These are phyloP conservation scores for Arthrobotrys megalospora DNA, from an alignment of 2,329 filamentous ascomycete genomes.

Conservation along the genomic window DNA sequence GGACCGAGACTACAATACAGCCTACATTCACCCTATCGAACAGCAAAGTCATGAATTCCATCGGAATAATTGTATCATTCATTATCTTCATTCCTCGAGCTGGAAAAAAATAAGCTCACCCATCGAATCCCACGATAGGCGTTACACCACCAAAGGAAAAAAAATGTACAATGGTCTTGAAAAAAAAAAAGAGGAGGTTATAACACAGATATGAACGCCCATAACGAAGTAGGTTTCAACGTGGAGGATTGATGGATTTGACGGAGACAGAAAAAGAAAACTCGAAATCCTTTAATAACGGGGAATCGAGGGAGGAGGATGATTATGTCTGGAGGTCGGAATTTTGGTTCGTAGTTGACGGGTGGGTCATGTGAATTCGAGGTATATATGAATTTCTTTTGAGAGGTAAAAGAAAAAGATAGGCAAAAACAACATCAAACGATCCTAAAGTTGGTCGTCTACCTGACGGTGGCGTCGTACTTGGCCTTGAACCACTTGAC, in stretches of 20 bases:
- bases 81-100: conserved; percentile 59
- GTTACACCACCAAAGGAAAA: conserved; percentile 40
- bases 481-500: conserved; percentile 91
- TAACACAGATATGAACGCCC: conserved; percentile 62
- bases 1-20: too few relatives aligned
- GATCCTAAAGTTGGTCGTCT: conserved; percentile 70
- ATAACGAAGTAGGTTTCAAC: conserved; percentile 57
- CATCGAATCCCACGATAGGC: conserved; percentile 49
- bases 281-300: conserved; percentile 16
- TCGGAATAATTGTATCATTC: conserved; percentile 60
- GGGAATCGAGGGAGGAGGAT: conserved; percentile 12
- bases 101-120: conserved; percentile 57
- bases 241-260: conserved; percentile 24
- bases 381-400: conserved; percentile 47
- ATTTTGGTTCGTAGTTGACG: conserved; percentile 2
- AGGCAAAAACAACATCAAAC: conserved; percentile 28
- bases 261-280: conserved; percentile 24
- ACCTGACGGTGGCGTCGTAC: conserved; percentile 95
- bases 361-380: conserved; percentile 33
- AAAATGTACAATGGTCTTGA: conserved; percentile 60
- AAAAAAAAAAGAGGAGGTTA: conserved; percentile 51
- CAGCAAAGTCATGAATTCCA: conserved; percentile 35
- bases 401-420: conserved; percentile 24
- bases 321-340: conserved; percentile 44
- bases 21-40: too few relatives aligned